phyloP scores from a whole-genome alignment of 2,329 filamentous ascomycete species.

The Karstenula rhodostoma region DNA sequence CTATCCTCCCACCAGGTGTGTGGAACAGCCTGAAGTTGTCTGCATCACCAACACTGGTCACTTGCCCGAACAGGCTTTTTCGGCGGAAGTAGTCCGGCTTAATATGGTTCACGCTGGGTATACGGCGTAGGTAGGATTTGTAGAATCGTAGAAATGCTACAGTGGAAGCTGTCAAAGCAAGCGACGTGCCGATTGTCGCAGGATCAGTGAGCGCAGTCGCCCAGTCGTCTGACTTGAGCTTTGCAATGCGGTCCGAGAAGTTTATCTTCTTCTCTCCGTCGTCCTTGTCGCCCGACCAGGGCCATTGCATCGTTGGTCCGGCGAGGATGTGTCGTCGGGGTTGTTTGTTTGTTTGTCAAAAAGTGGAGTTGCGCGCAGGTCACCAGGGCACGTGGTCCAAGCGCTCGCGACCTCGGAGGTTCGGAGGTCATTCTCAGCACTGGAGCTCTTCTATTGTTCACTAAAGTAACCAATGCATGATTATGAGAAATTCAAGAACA shows the following conservation, averaged over 20 bases:
- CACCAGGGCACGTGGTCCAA: slow-evolving; percentile 2
- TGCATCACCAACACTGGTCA: slow-evolving; percentile 94
- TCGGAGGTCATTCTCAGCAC: too few species aligned
- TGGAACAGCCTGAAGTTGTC: slow-evolving; percentile 96
- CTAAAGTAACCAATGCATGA: too few species aligned
- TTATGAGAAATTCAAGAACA: too few species aligned
- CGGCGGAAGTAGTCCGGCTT: slow-evolving; percentile 76
- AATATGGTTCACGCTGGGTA: slow-evolving; percentile 79
- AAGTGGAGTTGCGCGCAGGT: slow-evolving; percentile 13
- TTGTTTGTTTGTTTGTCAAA: slow-evolving; percentile 6
- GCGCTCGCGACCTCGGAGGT: slow-evolving; percentile 7
- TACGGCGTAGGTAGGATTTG: slow-evolving; percentile 77
- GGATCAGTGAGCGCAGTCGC: slow-evolving; percentile 64
- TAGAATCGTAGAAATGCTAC: slow-evolving; percentile 68
- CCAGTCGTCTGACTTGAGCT: slow-evolving; percentile 55
- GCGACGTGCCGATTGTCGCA: slow-evolving; percentile 61
- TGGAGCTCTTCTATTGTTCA: too few species aligned
- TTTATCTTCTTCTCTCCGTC: slow-evolving; percentile 34
- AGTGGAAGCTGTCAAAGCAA: slow-evolving; percentile 64
- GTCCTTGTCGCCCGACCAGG: slow-evolving; percentile 47
- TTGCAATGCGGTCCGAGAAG: slow-evolving; percentile 55
- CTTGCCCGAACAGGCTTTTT: slow-evolving; percentile 80
- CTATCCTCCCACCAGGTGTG: slow-evolving; percentile 85
- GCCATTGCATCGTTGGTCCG: slow-evolving; percentile 52
- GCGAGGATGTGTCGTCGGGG: slow-evolving; percentile 27